Percentiles rank a stretch among this genome's conserved stretches.
These are phyloP conservation scores for Umbelopsis ramanniana DNA, from an alignment of 192 early-diverging fungal genomes.

Conservation along the genomic window DNA sequence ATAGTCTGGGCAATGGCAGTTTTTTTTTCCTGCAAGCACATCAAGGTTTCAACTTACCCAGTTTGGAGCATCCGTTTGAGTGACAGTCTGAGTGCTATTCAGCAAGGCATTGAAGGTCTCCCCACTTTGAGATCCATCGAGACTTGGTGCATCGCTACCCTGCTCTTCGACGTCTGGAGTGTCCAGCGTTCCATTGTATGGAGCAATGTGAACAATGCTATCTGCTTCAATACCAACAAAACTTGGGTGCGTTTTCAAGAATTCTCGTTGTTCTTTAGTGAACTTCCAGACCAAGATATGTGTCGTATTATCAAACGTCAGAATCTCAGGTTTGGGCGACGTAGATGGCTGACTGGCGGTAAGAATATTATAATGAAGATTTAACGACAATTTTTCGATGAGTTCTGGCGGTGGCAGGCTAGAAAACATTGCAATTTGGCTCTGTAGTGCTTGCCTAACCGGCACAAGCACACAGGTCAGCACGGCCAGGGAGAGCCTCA, in stretches of 20 bases:
- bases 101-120: neutral
- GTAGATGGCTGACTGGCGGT: neutral
- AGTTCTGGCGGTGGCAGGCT: neutral
- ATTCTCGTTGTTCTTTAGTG: neutral
- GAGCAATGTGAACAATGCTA: neutral
- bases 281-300: conserved; percentile 14
- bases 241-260: neutral
- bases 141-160: conserved; percentile 6
- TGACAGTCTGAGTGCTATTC: neutral
- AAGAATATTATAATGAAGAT: neutral
- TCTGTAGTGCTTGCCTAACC: neutral
- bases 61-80: conserved; percentile 16
- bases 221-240: neutral
- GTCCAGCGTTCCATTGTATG: neutral
- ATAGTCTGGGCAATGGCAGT: neutral
- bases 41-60: conserved; percentile 15
- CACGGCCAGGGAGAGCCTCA: neutral
- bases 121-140: neutral
- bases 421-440: neutral
- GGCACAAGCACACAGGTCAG: neutral
- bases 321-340: neutral
- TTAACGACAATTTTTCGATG: neutral
- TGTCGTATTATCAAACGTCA: conserved; percentile 5
- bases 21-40: too few relatives aligned
- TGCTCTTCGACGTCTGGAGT: conserved; percentile 1